Conservation (phyloP, 495 filamentous ascomycete genomes). For the Penicillium paradoxum region DNA sequence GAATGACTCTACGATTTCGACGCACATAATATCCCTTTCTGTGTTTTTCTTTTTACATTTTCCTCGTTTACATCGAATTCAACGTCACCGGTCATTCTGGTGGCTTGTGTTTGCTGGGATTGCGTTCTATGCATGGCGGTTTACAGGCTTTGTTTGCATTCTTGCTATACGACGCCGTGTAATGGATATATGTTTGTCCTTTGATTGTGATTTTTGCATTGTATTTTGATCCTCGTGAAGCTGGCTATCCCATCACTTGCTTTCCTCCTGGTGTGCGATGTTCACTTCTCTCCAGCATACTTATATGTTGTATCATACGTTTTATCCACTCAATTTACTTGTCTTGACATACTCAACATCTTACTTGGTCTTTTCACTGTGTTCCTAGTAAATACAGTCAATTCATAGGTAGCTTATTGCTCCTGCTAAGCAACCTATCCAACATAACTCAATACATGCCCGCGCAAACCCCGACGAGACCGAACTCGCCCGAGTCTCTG, state of each 20-base stretch:
- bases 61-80: slow-evolving; percentile 2
- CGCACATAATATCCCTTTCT: slow-evolving; percentile 25
- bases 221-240: neutral
- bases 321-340: neutral
- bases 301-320: neutral
- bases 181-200: slow-evolving; percentile 1
- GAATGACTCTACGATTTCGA: slow-evolving; percentile 34
- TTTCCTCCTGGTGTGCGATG: too few relatives aligned
- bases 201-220: neutral
- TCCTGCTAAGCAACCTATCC: neutral
- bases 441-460: neutral
- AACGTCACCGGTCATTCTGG: neutral
- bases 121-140: neutral
- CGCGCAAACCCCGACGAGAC: neutral
- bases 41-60: neutral
- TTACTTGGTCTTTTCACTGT: too few relatives aligned
- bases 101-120: neutral
- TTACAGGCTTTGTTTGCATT: neutral
- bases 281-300: neutral
- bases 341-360: too few relatives aligned
- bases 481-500: neutral
- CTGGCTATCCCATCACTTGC: too few relatives aligned
- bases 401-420: neutral
- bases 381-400: neutral
- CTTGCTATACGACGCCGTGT: neutral